Evolutionary conservation across 176 grass and related monocot genomes (phyloP).

Genomic region (sorghum (Sorghum bicolor)): Sorghum_bicolor_NCBIv3 NC_012873.2:7048501-7049000

Average conservation of each 20-base stretch:
- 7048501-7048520: slow-evolving; percentile 97
- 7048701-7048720: slow-evolving; percentile 76
- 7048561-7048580: slow-evolving; percentile 7
- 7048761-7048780: background rate
- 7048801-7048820: background rate
- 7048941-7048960: slow-evolving; percentile 83
- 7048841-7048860: background rate
- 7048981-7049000: slow-evolving; percentile 85
- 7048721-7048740: slow-evolving; percentile 90
- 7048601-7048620: background rate
- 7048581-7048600: slow-evolving; percentile 44
- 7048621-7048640: background rate
- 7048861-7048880: slow-evolving; percentile 67
- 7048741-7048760: slow-evolving; percentile 60
- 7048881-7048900: slow-evolving; percentile 31
- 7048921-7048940: slow-evolving; percentile 72
- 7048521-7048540: slow-evolving; percentile 97
- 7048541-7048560: slow-evolving; percentile 83
- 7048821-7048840: background rate
- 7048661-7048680: slow-evolving; percentile 50
- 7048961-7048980: slow-evolving; percentile 87
- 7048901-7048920: slow-evolving; percentile 59
- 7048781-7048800: background rate
- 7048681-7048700: slow-evolving; percentile 84
- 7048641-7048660: slow-evolving; percentile 36